Conservation (phyloP, 2,329 filamentous ascomycete genomes). For the Escovopsis sp. region DNA sequence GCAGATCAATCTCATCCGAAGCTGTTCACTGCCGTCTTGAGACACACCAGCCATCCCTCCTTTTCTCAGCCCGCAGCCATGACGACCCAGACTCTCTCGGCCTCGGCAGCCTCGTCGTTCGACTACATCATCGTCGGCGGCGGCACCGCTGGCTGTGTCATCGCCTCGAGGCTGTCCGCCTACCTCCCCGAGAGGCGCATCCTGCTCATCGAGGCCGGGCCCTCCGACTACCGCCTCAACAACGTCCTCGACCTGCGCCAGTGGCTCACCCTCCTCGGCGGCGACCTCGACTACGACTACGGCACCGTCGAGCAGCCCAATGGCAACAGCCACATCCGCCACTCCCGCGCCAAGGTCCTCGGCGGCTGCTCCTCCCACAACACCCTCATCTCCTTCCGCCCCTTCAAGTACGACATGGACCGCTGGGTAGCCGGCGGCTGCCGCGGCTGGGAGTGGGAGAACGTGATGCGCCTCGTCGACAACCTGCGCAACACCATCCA, state of each 20-base stretch:
- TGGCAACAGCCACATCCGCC: constrained; percentile 83
- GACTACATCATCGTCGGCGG: constrained; percentile 81
- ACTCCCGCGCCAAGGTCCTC: constrained; percentile 83
- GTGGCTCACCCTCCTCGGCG: constrained; percentile 73
- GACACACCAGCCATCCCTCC: background rate
- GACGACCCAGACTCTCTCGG: constrained; percentile 54
- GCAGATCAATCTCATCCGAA: background rate
- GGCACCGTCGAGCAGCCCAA: constrained; percentile 78
- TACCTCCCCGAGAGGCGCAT: constrained; percentile 73
- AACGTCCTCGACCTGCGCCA: constrained; percentile 75
- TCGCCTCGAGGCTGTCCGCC: constrained; percentile 64
- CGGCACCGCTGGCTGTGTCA: constrained; percentile 74
- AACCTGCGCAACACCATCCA: constrained; percentile 82
- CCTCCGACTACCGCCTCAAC: constrained; percentile 79
- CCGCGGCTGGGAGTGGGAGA: constrained; percentile 76
- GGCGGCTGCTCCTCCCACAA: constrained; percentile 91
- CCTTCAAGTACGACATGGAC: constrained; percentile 77
- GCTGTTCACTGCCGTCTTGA: background rate
- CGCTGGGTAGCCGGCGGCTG: constrained; percentile 73
- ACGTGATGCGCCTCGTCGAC: constrained; percentile 67
- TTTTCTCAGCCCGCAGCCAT: constrained; percentile 25
- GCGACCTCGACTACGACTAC: constrained; percentile 85
- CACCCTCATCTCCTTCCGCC: constrained; percentile 83
- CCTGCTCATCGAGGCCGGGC: constrained; percentile 75
- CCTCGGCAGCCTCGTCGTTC: constrained; percentile 50